Evolutionary conservation across 2,329 filamentous ascomycete species (phyloP).

Genomic region (Ceratocystis ficicola): DNA sequence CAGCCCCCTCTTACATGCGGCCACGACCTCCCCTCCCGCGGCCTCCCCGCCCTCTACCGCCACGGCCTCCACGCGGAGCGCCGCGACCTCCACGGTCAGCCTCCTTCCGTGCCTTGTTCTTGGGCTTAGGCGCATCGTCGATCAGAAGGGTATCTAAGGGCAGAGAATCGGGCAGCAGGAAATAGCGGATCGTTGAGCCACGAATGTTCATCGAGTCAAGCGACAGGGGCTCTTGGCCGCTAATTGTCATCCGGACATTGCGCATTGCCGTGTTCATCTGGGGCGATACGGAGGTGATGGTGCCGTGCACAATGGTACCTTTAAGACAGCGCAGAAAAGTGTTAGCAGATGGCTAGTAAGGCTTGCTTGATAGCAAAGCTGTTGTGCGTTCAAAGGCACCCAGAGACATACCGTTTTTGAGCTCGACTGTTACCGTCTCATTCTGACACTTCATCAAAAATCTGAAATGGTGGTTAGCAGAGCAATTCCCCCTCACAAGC

Average conservation of each 20-base stretch:
- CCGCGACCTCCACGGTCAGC: slow-evolving; percentile 49
- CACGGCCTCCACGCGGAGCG: slow-evolving; percentile 37
- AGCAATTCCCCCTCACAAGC: background rate
- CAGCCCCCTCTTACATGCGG: slow-evolving; percentile 24
- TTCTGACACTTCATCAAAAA: slow-evolving; percentile 99
- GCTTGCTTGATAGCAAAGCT: background rate
- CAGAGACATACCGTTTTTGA: slow-evolving; percentile 72
- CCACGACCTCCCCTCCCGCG: slow-evolving; percentile 36
- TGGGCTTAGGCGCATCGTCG: slow-evolving; percentile 93
- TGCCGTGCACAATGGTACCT: slow-evolving; percentile 95
- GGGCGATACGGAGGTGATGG: slow-evolving; percentile 89
- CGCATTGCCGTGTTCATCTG: slow-evolving; percentile 98
- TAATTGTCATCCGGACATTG: slow-evolving; percentile 91
- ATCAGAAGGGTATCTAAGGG: slow-evolving; percentile 91
- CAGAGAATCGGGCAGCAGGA: slow-evolving; percentile 88
- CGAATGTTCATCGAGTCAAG: slow-evolving; percentile 96
- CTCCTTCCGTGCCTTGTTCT: slow-evolving; percentile 99
- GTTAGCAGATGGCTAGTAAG: background rate
- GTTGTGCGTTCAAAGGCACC: background rate
- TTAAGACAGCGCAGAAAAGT: slow-evolving; percentile 14
- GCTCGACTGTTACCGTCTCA: slow-evolving; percentile 94
- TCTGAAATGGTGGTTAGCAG: slow-evolving; percentile 36
- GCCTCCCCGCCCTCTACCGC: slow-evolving; percentile 44
- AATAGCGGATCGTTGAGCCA: slow-evolving; percentile 90
- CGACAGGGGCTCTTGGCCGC: slow-evolving; percentile 72